A percentile compares a stretch with the other conserved stretches of the same genome.
Evolutionary conservation across 2,329 filamentous ascomycete species (phyloP).

Genomic region (Fusarium humuli): DNA sequence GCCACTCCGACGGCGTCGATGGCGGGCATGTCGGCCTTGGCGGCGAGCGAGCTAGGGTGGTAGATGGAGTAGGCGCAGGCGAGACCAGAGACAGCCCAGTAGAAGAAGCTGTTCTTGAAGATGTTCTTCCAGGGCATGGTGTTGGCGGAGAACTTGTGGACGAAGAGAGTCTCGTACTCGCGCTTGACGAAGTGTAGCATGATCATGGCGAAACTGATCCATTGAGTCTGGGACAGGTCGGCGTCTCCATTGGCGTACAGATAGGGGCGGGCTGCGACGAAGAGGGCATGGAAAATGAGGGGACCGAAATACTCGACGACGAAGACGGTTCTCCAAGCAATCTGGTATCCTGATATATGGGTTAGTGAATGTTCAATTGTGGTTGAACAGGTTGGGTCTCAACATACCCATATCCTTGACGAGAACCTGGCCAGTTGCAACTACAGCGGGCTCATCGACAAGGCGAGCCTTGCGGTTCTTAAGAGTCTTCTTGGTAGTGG

Average conservation of each 20-base stretch:
- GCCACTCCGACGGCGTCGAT: slow-evolving; percentile 76
- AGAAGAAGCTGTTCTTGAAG: slow-evolving; percentile 94
- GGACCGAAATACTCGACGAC: slow-evolving; percentile 95
- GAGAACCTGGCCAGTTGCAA: slow-evolving; percentile 70
- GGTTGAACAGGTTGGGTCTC: neutral
- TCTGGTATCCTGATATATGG: slow-evolving; percentile 75
- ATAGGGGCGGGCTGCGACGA: slow-evolving; percentile 78
- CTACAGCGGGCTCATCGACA: slow-evolving; percentile 60
- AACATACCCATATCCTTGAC: slow-evolving; percentile 91
- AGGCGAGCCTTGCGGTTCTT: slow-evolving; percentile 70
- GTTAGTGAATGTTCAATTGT: slow-evolving; percentile 1
- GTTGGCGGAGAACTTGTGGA: slow-evolving; percentile 93
- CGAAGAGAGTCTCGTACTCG: slow-evolving; percentile 91
- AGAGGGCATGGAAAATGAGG: slow-evolving; percentile 83
- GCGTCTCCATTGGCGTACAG: slow-evolving; percentile 59
- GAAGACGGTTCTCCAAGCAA: slow-evolving; percentile 94
- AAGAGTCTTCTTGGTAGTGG: slow-evolving; percentile 69
- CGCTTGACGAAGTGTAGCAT: slow-evolving; percentile 91
- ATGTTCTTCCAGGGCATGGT: slow-evolving; percentile 95
- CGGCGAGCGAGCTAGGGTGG: slow-evolving; percentile 76
- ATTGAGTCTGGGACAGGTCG: slow-evolving; percentile 74
- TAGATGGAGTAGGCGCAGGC: slow-evolving; percentile 90
- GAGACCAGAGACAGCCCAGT: slow-evolving; percentile 87
- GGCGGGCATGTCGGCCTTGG: slow-evolving; percentile 59
- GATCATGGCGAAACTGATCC: slow-evolving; percentile 78